phyloP scores from a whole-genome alignment of 495 filamentous ascomycete species.

The Poronia punctata region DNA sequence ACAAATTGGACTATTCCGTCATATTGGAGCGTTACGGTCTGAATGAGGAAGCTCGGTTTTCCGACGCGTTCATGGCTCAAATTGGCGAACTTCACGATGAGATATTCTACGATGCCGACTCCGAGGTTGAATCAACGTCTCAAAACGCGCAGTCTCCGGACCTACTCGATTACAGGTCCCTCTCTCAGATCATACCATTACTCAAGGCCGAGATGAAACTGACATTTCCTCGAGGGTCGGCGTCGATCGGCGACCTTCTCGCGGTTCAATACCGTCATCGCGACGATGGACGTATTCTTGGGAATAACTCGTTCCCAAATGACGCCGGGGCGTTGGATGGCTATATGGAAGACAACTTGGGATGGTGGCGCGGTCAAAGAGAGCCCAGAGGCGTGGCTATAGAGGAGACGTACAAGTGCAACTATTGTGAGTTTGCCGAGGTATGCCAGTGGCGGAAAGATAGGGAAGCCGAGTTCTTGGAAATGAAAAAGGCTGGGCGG shows the following conservation, averaged over 20 bases:
- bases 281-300: constrained; percentile 51
- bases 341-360: constrained; percentile 64
- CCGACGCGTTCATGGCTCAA: constrained; percentile 73
- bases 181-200: constrained; percentile 32
- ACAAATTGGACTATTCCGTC: constrained; percentile 56
- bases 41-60: constrained; percentile 56
- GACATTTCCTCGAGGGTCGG: constrained; percentile 46
- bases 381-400: constrained; percentile 72
- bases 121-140: constrained; percentile 11
- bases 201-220: constrained; percentile 43
- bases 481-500: constrained; percentile 12
- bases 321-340: constrained; percentile 52
- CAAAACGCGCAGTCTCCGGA: constrained; percentile 20
- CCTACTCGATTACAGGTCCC: constrained; percentile 35
- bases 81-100: constrained; percentile 63
- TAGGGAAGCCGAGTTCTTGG: constrained; percentile 26
- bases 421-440: constrained; percentile 49
- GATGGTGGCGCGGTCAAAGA: constrained; percentile 82
- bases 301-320: constrained; percentile 61
- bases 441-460: constrained; percentile 46
- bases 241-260: constrained; percentile 48
- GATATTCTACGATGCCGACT: constrained; percentile 35
- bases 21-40: constrained; percentile 67
- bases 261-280: constrained; percentile 56
- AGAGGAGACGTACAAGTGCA: constrained; percentile 88